Base-by-base conservation (phyloP, 805 yeast genomes). In the Metschnikowia continentalis region DNA sequence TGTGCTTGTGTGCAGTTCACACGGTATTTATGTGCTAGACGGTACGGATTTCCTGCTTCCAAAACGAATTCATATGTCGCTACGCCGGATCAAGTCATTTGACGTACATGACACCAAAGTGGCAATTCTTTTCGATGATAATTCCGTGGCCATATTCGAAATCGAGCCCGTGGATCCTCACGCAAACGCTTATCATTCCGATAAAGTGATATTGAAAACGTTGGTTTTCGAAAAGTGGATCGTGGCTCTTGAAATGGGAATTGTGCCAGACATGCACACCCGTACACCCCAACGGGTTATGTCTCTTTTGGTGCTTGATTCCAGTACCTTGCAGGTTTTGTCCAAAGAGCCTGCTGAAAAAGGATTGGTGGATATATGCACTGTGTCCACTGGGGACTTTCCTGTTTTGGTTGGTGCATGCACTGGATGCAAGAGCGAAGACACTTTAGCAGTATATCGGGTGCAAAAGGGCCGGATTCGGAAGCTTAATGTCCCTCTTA, bases 381-480 rank as follows among this genome's bases (percentile, higher is more conserved):
- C 30, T 5, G 39, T 55, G 17, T 35, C 38, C 5, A 19, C 33
- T 6, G 15, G 17, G 5, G 36, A 22, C 7, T 33, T 39, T 10
- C 13, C 40, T 7, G 43, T 46, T 22, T 32, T 54, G 33, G 50
- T 55, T 26, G 57, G 46, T 6, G 53, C 51, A 5, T 47, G 38
- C 32, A 35, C 50, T 6, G 47, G 32, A 1, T 36, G 37, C n/a
- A 41, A 32, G 4, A 42, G 44, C 14, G 41, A 32, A 5, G 32
- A 46, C 6, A 19, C 46, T 14, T 26, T 54, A 7, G 35, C 37
- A 15, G 42, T 46, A 3, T 54, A 50, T 20, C 40, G 22, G 6
- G 46, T 54, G 17, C 14, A 19, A 17, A 42, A 30, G 19, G 47
- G 48, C 32, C 39, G 32, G 10, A 23, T 54, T 20, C 43, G 30